Percentiles rank a stretch among this genome's conserved stretches.
Evolutionary conservation across 2,329 filamentous ascomycete genomes (phyloP).

Genomic region (Aureobasidium sp.): DNA sequence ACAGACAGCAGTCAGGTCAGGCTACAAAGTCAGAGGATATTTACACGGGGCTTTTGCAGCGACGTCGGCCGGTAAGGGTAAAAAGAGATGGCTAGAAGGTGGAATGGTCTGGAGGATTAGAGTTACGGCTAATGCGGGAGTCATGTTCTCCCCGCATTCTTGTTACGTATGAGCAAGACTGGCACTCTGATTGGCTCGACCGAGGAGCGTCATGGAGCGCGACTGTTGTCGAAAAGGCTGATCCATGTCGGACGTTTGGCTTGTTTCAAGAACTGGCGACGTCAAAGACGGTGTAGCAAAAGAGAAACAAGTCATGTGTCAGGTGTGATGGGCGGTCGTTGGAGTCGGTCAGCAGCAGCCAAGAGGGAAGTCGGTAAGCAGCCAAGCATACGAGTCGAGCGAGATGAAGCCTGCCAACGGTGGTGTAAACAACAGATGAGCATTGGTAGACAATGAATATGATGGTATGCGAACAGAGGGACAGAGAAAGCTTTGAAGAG

Average conservation of each 20-base stretch:
- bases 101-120: constrained; percentile 3
- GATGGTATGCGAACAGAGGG: neutral
- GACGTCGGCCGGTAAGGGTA: neutral
- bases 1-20: neutral
- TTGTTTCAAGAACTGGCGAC: neutral
- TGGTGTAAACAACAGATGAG: neutral
- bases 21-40: neutral
- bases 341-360: neutral
- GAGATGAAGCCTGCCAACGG: constrained; percentile 3
- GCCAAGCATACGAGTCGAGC: neutral
- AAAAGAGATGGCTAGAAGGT: neutral
- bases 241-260: neutral
- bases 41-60: neutral
- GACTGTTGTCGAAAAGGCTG: neutral
- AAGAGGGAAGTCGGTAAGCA: neutral
- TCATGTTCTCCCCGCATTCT: neutral
- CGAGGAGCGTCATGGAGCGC: neutral
- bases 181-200: neutral
- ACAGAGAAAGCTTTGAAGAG: neutral
- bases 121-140: constrained; percentile 5
- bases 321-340: neutral
- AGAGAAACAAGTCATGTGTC: neutral
- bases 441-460: neutral
- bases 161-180: neutral
- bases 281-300: neutral